phyloP scores from a whole-genome alignment of 2,329 filamentous ascomycete genomes.

The Cytospora piceicola region DNA sequence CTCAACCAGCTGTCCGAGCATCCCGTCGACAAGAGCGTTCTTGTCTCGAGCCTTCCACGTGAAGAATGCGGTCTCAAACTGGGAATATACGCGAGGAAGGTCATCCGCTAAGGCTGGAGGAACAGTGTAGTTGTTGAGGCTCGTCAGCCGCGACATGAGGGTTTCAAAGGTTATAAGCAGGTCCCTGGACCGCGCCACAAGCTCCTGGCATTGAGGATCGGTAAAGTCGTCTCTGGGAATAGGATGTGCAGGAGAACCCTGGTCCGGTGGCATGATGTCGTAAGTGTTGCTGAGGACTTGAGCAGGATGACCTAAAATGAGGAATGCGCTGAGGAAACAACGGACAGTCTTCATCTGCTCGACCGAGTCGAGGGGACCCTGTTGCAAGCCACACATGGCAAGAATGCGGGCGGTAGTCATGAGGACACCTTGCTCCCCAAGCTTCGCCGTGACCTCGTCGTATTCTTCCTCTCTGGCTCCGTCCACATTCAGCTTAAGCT shows the following conservation, averaged over 20 bases:
- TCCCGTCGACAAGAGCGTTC: conserved; percentile 76
- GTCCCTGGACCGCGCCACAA: conserved; percentile 78
- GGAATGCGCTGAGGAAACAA: conserved; percentile 78
- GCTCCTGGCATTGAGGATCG: conserved; percentile 68
- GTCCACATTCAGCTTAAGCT: conserved; percentile 71
- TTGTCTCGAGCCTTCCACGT: conserved; percentile 84
- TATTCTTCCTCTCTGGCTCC: conserved; percentile 72
- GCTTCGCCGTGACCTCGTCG: conserved; percentile 71
- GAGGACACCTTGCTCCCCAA: conserved; percentile 70
- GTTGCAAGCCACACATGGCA: conserved; percentile 69
- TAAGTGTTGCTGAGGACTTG: conserved; percentile 78
- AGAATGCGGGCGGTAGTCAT: conserved; percentile 68
- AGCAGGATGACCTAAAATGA: conserved; percentile 78
- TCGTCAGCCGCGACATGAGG: conserved; percentile 67
- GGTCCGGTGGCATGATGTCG: conserved; percentile 59
- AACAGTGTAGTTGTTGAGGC: conserved; percentile 68
- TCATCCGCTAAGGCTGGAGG: conserved; percentile 64
- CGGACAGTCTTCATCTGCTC: conserved; percentile 72
- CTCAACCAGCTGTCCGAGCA: conserved; percentile 86
- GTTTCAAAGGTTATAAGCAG: conserved; percentile 78
- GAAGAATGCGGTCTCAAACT: conserved; percentile 78
- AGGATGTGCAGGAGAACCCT: conserved; percentile 50
- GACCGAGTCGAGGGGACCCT: conserved; percentile 65
- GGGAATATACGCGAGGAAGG: conserved; percentile 70
- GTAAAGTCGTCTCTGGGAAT: conserved; percentile 57